Conservation (phyloP, 2,329 filamentous ascomycete species). For the Tolypocladium paradoxum region DNA sequence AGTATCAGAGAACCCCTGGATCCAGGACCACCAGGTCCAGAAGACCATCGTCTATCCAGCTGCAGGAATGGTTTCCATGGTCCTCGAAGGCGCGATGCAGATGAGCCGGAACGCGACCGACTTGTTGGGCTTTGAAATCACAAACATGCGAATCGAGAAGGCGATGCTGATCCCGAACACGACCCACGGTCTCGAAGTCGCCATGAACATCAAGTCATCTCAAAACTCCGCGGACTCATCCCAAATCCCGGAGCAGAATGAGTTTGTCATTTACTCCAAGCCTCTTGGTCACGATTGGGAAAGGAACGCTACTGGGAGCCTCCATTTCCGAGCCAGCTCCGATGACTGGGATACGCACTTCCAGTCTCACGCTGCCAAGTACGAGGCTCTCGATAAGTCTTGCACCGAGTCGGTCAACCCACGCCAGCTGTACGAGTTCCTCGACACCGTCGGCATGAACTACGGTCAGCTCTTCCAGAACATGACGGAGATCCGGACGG, state of each 20-base stretch:
- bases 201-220: conserved; percentile 30
- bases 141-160: conserved; percentile 33
- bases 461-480: conserved; percentile 42
- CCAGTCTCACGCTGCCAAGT: conserved; percentile 10
- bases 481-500: conserved; percentile 23
- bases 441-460: conserved; percentile 39
- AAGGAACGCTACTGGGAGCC: conserved; percentile 27
- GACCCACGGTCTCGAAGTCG: conserved; percentile 37
- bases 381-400: conserved; percentile 10
- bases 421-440: conserved; percentile 37
- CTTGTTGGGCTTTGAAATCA: conserved; percentile 30
- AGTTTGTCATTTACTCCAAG: conserved; percentile 38
- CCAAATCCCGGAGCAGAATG: conserved; percentile 2
- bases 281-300: conserved; percentile 28
- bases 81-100: conserved; percentile 34
- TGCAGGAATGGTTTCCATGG: conserved; percentile 39
- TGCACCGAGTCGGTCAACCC: conserved; percentile 26
- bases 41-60: conserved; percentile 40
- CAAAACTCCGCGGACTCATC: background rate
- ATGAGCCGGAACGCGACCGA: conserved; percentile 14
- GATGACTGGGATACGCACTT: conserved; percentile 10
- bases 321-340: conserved; percentile 17
- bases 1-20: conserved; percentile 39
- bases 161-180: conserved; percentile 40
- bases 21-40: conserved; percentile 39